A percentile compares a stretch with the other conserved stretches of the same genome.
Evolutionary conservation across 495 filamentous ascomycete genomes (phyloP).

Genomic region (Tuber borchii): DNA sequence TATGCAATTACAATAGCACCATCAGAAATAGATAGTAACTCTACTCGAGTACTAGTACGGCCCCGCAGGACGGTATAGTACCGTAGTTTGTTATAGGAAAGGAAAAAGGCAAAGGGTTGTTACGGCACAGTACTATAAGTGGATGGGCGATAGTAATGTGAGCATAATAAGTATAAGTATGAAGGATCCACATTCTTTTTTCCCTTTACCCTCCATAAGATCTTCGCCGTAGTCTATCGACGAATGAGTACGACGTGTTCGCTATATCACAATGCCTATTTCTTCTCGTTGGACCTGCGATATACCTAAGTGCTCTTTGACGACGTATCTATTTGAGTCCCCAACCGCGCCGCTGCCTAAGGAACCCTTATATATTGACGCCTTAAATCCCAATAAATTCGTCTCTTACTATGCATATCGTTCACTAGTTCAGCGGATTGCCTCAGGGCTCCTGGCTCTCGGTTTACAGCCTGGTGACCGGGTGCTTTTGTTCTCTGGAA

Average conservation of each 20-base stretch:
- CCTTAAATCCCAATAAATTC: slow-evolving; percentile 51
- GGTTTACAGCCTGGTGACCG: slow-evolving; percentile 65
- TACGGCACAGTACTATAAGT: background rate
- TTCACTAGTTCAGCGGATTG: slow-evolving; percentile 63
- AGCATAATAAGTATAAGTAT: background rate
- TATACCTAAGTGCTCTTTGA: slow-evolving; percentile 29
- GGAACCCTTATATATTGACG: slow-evolving; percentile 51
- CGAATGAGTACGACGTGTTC: background rate
- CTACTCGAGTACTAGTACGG: background rate
- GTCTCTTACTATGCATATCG: slow-evolving; percentile 57
- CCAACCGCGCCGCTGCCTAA: slow-evolving; percentile 23
- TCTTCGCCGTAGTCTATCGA: background rate
- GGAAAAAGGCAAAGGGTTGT: background rate
- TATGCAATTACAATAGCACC: background rate
- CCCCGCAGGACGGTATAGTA: background rate
- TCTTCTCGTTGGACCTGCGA: slow-evolving; percentile 35
- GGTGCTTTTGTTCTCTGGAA: slow-evolving; percentile 65
- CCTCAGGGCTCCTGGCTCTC: slow-evolving; percentile 58
- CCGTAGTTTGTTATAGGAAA: background rate
- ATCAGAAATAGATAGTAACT: background rate
- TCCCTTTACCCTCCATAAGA: background rate
- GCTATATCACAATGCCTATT: slow-evolving; percentile 17
- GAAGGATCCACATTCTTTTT: background rate
- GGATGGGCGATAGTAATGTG: background rate
- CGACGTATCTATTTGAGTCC: slow-evolving; percentile 30